phyloP scores from a whole-genome alignment of 768 basidiomycete species.

The Lactarius tabidus region DNA sequence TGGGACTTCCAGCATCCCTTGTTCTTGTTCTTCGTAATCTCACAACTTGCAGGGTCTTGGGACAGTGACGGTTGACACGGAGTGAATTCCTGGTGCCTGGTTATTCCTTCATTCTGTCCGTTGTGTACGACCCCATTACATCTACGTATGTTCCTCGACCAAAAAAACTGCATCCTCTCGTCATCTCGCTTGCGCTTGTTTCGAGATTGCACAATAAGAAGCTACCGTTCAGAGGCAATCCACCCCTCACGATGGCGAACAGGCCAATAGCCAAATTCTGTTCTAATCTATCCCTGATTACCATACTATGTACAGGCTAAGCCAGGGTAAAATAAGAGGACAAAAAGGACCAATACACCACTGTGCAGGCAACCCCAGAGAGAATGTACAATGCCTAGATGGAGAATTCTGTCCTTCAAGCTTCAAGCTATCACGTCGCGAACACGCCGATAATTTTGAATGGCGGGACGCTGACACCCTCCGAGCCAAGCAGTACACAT shows the following conservation, averaged over 20 bases:
- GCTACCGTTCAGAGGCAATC: not conserved
- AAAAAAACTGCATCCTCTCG: not conserved
- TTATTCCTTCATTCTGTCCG: not conserved
- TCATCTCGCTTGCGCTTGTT: not conserved
- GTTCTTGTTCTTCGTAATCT: conserved; percentile 19
- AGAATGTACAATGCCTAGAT: not conserved
- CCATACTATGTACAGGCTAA: conserved; percentile 3
- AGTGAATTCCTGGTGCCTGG: conserved; percentile 42
- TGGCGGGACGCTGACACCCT: conserved; percentile 68
- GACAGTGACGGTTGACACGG: conserved; percentile 77
- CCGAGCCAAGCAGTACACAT: conserved; percentile 83
- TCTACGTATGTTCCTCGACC: not conserved
- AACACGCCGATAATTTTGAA: conserved; percentile 95
- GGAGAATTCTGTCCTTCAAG: not conserved
- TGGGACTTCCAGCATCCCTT: conserved; percentile 33
- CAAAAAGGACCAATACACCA: conserved; percentile 1
- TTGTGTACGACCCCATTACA: conserved; percentile 5
- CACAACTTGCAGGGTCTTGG: conserved; percentile 63
- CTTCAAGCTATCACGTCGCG: conserved; percentile 48
- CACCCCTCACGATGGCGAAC: no score
- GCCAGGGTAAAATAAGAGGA: not conserved
- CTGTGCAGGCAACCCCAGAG: not conserved
- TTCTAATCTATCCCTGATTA: not conserved
- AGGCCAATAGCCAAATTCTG: not conserved
- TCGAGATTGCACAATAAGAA: not conserved